phyloP scores from a whole-genome alignment of 2,329 filamentous ascomycete species.

The Colletotrichum neosansevieriae region DNA sequence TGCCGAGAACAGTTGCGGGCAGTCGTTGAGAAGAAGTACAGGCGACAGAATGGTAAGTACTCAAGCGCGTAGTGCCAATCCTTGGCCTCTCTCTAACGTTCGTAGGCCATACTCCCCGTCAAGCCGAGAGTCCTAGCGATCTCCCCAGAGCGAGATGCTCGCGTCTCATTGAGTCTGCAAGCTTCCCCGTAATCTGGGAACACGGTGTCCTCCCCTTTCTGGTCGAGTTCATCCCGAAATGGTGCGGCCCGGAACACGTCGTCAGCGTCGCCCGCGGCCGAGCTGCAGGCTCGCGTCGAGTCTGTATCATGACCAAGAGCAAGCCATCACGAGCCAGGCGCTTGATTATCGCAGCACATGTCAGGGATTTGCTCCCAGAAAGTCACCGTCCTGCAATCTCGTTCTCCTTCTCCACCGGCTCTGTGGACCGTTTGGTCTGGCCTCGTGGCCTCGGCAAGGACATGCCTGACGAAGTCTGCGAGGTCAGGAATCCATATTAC shows the following conservation, averaged over 20 bases:
- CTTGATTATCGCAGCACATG: slow-evolving; percentile 54
- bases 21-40: slow-evolving; percentile 51
- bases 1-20: slow-evolving; percentile 51
- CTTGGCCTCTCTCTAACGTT: neutral
- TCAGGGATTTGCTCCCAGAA: slow-evolving; percentile 56
- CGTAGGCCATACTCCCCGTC: slow-evolving; percentile 44
- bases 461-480: slow-evolving; percentile 56
- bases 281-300: slow-evolving; percentile 50
- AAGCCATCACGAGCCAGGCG: slow-evolving; percentile 52
- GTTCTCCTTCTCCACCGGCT: slow-evolving; percentile 54
- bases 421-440: slow-evolving; percentile 54
- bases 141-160: slow-evolving; percentile 45
- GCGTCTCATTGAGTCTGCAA: slow-evolving; percentile 49
- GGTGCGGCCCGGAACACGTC: slow-evolving; percentile 55
- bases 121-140: slow-evolving; percentile 50
- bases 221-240: slow-evolving; percentile 55
- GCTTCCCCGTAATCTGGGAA: slow-evolving; percentile 57
- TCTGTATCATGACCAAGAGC: slow-evolving; percentile 56
- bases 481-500: slow-evolving; percentile 56
- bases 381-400: slow-evolving; percentile 46
- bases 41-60: slow-evolving; percentile 45
- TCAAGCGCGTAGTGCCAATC: accelerated
- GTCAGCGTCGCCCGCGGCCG: slow-evolving; percentile 54
- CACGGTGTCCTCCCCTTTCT: slow-evolving; percentile 59
- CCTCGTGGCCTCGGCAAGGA: slow-evolving; percentile 53